Percentiles rank a stretch among this genome's conserved stretches.
Conservation (phyloP, 169 alveolate species). For the Fabrea salina region DNA sequence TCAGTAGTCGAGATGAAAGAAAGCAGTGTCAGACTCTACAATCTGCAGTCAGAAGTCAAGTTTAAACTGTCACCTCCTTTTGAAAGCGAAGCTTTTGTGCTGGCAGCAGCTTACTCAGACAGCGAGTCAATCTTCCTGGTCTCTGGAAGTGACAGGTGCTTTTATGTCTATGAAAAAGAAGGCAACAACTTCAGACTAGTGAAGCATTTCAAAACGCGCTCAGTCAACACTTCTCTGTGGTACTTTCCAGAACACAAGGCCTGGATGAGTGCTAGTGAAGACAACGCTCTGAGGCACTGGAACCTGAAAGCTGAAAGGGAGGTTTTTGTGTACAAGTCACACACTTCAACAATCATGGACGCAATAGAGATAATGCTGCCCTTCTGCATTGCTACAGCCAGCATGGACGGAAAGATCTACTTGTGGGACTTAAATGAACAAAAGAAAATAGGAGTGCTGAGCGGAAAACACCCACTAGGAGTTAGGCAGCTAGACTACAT, state of each 20-base stretch:
- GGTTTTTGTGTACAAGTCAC: conserved; percentile 47
- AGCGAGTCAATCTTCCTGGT: not conserved
- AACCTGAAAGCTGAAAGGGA: conserved; percentile 24
- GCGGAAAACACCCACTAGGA: conserved; percentile 61
- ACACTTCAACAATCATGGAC: conserved; percentile 64
- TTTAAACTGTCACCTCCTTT: not conserved
- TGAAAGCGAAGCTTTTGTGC: not conserved
- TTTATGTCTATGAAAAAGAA: conserved; percentile 22
- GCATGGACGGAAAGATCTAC: conserved; percentile 75
- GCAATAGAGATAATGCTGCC: conserved; percentile 69
- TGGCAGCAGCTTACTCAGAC: conserved; percentile 22
- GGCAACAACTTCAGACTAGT: not conserved
- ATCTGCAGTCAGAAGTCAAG: not conserved
- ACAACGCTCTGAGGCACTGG: conserved; percentile 49
- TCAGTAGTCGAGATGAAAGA: conserved; percentile 18
- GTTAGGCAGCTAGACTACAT: conserved; percentile 68
- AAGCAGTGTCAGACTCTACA: not conserved
- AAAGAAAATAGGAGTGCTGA: conserved; percentile 30
- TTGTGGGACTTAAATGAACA: conserved; percentile 64
- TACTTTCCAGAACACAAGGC: conserved; percentile 50
- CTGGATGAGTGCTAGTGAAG: conserved; percentile 67
- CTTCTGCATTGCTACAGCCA: conserved; percentile 64
- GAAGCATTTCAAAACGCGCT: not conserved
- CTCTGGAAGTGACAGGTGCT: conserved; percentile 2
- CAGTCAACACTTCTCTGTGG: conserved; percentile 39